Evolutionary conservation across 805 yeast species (phyloP).

Genomic region (Zygosaccharomyces rouxii): DNA sequence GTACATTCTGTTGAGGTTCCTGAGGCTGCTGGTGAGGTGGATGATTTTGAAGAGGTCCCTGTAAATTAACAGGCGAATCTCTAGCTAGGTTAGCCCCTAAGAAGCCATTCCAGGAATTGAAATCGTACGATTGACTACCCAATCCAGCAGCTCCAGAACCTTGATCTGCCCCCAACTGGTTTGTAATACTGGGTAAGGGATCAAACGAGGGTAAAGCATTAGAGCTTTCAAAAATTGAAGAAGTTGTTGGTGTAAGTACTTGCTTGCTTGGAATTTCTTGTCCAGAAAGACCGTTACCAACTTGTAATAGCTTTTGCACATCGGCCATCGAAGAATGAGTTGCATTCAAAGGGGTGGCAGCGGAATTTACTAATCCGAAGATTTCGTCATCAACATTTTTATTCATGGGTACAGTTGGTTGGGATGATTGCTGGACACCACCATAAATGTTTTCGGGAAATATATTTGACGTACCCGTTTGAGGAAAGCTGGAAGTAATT

Average conservation of each 20-base stretch:
- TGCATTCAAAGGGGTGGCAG: slow-evolving; percentile 22
- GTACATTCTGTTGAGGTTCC: slow-evolving; percentile 1
- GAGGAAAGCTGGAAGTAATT: not conserved
- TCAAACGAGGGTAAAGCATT: slow-evolving; percentile 6
- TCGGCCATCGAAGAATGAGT: slow-evolving; percentile 21
- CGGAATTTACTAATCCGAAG: slow-evolving; percentile 28
- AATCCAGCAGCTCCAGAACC: slow-evolving; percentile 6
- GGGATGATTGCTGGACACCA: not conserved
- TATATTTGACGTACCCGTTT: slow-evolving; percentile 2
- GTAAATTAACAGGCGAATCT: not conserved
- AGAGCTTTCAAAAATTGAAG: slow-evolving; percentile 6
- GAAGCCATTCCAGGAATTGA: slow-evolving; percentile 11
- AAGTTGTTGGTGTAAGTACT: not conserved
- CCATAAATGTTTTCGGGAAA: slow-evolving; percentile 20
- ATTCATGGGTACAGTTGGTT: not conserved
- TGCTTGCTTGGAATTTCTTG: not conserved
- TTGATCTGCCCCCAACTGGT: slow-evolving; percentile 7
- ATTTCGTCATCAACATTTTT: slow-evolving; percentile 25
- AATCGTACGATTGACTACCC: slow-evolving; percentile 6
- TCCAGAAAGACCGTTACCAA: slow-evolving; percentile 1
- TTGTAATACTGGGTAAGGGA: slow-evolving; percentile 6
- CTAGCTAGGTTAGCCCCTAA: slow-evolving; percentile 1
- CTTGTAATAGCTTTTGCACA: slow-evolving; percentile 17
- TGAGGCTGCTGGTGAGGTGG: slow-evolving; percentile 3
- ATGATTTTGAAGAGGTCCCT: not conserved